Percentiles rank a stretch among this genome's conserved stretches.
Conservation (phyloP, 805 yeast genomes). For the Ogataea dorogensis region DNA sequence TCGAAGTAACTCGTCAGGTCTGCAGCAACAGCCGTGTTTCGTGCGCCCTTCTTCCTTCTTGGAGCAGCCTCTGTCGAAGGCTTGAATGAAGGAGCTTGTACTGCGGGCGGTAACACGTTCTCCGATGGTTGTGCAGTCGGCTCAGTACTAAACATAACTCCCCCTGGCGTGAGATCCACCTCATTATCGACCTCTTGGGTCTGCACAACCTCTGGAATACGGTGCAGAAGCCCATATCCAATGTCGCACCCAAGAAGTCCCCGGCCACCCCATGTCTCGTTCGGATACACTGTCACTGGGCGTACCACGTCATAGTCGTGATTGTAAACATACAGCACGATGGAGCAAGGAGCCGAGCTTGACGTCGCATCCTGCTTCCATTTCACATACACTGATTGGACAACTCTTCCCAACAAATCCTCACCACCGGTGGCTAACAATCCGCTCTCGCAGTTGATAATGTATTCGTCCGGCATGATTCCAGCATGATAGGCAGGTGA, state of each 20-base stretch:
- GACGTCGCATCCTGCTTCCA: conserved; percentile 18
- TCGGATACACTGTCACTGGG: conserved; percentile 77
- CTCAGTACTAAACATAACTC: conserved; percentile 20
- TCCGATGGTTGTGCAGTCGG: conserved; percentile 8
- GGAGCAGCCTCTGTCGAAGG: conserved; percentile 10
- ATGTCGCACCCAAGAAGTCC: conserved; percentile 92
- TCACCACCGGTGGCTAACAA: conserved; percentile 86
- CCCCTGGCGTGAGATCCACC: conserved; percentile 25
- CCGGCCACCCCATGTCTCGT: conserved; percentile 75
- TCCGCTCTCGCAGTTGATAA: conserved; percentile 87
- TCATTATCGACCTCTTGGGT: conserved; percentile 27
- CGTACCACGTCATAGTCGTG: conserved; percentile 83
- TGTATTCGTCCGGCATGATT: conserved; percentile 81
- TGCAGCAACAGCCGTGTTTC: conserved; percentile 14
- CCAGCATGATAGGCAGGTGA: conserved; percentile 86
- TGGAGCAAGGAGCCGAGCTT: conserved; percentile 36
- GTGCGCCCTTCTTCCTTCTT: conserved; percentile 19
- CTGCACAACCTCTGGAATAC: conserved; percentile 60
- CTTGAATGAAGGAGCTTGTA: conserved; percentile 26
- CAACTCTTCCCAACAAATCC: conserved; percentile 64
- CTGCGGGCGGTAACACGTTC: conserved; percentile 21
- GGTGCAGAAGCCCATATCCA: conserved; percentile 86
- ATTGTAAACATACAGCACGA: conserved; percentile 75
- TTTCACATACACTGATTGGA: conserved; percentile 50
- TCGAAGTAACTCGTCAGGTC: conserved; percentile 41